These are phyloP conservation scores for Ceratobasidium sp. DNA, from an alignment of 1,284 basidiomycete genomes.

Conservation along the genomic window DNA sequence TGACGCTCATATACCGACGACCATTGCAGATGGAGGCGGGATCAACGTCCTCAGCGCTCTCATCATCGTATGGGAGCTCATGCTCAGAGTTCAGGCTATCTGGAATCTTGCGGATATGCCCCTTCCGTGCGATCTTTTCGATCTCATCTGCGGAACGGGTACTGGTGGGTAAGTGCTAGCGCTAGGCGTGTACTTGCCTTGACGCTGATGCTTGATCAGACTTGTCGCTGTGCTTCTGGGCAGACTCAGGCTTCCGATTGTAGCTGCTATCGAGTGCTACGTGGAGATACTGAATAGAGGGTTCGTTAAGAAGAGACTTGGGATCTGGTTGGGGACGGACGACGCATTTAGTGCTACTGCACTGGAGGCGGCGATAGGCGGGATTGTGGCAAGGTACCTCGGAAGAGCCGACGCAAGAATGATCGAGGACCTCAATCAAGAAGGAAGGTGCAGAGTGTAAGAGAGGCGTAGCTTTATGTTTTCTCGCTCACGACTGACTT, in stretches of 20 bases:
- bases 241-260: slow-evolving; percentile 48
- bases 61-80: slow-evolving; percentile 28
- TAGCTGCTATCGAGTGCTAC: slow-evolving; percentile 49
- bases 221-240: slow-evolving; percentile 54
- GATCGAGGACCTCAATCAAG: background rate
- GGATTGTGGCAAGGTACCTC: slow-evolving; percentile 2
- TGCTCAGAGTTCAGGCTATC: slow-evolving; percentile 3
- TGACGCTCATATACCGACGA: too few species aligned
- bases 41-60: background rate
- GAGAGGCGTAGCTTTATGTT: too few species aligned
- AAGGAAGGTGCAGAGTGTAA: background rate
- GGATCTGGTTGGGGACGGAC: background rate
- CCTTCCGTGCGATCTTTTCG: slow-evolving; percentile 52
- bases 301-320: slow-evolving; percentile 12
- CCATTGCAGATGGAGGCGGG: too few species aligned
- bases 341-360: slow-evolving; percentile 6
- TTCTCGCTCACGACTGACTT: too few species aligned
- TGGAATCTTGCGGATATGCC: background rate
- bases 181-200: background rate
- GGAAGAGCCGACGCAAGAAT: background rate
- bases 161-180: slow-evolving; percentile 46
- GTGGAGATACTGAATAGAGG: slow-evolving; percentile 42
- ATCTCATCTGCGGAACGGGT: slow-evolving; percentile 53
- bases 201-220: slow-evolving; percentile 35
- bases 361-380: background rate